Conservation (phyloP, 1,139 yeast genomes). For the Yamadazyma pseudoaaseri region DNA sequence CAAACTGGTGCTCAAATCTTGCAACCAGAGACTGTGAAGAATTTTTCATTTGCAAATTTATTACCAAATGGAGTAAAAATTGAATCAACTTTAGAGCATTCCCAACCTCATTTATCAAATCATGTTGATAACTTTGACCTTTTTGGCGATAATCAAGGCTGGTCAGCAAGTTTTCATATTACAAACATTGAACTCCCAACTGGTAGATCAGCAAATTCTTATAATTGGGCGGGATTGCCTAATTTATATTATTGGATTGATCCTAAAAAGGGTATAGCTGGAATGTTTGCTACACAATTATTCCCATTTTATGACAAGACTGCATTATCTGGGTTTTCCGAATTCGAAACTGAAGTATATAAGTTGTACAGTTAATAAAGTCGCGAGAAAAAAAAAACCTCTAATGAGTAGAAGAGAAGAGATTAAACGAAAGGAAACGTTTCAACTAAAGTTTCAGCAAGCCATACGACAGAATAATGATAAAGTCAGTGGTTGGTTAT, state of each 20-base stretch:
- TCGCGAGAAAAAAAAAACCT: no score
- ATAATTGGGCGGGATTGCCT: conserved; percentile 49
- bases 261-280: conserved; percentile 38
- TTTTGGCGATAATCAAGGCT: conserved; percentile 8
- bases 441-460: conserved; percentile 49
- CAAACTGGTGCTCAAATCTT: conserved; percentile 36
- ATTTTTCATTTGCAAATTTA: conserved; percentile 32
- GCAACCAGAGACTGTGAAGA: conserved; percentile 14
- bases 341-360: neutral
- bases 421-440: conserved; percentile 46
- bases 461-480: conserved; percentile 37
- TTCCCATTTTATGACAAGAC: conserved; percentile 7
- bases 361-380: neutral
- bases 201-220: conserved; percentile 40
- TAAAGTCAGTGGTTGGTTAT: conserved; percentile 45
- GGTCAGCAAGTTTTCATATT: neutral
- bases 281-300: conserved; percentile 32
- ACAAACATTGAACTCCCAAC: conserved; percentile 15
- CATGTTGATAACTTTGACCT: conserved; percentile 21
- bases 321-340: neutral
- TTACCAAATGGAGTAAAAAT: conserved; percentile 25
- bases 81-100: neutral
- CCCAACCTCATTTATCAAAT: neutral
- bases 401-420: conserved; percentile 39
- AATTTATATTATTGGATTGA: conserved; percentile 50